These are phyloP conservation scores for Citrullus amarus DNA, from an alignment of 306 rosid genomes.

Conservation along the genomic window DNA sequence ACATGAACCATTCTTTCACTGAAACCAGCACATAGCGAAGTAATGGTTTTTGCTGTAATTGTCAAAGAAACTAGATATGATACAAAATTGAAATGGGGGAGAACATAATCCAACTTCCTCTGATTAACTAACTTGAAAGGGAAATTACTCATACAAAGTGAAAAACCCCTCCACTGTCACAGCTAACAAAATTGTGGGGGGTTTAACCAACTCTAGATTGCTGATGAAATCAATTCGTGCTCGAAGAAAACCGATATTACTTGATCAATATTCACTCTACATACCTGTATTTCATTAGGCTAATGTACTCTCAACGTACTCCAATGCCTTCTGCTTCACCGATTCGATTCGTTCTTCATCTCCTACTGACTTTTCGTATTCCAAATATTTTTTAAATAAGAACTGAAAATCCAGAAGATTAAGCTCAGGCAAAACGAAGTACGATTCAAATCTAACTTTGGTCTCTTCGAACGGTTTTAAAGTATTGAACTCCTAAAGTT, in stretches of 20 bases:
- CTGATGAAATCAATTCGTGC: neutral
- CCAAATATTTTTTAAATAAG: slow-evolving; percentile 73
- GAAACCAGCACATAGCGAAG: neutral
- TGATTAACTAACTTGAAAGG: neutral
- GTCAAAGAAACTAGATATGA: neutral
- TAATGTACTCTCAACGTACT: slow-evolving; percentile 54
- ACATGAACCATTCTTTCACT: neutral
- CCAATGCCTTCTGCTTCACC: slow-evolving; percentile 75
- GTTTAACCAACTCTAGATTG: neutral
- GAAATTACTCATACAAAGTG: neutral
- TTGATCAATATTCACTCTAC: neutral
- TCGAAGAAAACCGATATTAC: neutral
- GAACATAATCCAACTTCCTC: neutral
- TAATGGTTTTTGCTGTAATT: neutral
- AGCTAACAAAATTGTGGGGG: slow-evolving; percentile 1
- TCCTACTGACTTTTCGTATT: slow-evolving; percentile 69
- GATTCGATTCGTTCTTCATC: slow-evolving; percentile 56
- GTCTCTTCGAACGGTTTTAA: neutral
- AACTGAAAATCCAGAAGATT: slow-evolving; percentile 38
- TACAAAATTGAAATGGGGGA: neutral
- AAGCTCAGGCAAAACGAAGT: neutral
- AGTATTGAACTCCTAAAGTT: too few species aligned
- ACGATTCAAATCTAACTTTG: neutral
- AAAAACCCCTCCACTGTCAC: neutral
- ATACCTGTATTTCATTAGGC: slow-evolving; percentile 19